Conservation (phyloP, 345 rosid genomes). For the Eucalyptus erythrocorys region DNA sequence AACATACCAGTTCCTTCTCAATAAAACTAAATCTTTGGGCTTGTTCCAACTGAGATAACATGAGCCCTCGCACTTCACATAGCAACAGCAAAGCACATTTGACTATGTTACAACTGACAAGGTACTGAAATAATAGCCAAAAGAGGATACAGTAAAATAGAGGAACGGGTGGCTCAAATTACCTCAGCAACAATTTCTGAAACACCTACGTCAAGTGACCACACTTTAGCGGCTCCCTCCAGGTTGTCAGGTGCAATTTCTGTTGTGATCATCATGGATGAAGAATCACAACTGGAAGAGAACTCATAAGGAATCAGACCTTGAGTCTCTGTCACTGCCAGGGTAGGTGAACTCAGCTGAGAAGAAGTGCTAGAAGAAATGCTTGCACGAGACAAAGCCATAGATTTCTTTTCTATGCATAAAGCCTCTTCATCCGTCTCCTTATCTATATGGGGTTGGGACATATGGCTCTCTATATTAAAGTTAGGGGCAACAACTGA, state of each 20-base stretch:
- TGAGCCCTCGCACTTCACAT: slow-evolving; percentile 22
- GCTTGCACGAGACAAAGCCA: background rate
- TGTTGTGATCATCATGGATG: background rate
- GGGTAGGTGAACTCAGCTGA: background rate
- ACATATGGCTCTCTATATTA: background rate
- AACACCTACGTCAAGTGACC: background rate
- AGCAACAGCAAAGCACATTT: slow-evolving; percentile 11
- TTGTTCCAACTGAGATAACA: slow-evolving; percentile 24
- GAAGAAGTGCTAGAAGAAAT: background rate
- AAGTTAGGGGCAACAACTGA: background rate
- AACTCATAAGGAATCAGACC: background rate
- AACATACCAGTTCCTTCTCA: slow-evolving; percentile 45
- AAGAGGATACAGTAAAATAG: background rate
- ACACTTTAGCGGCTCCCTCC: background rate
- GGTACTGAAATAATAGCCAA: background rate
- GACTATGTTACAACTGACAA: background rate
- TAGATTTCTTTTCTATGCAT: background rate
- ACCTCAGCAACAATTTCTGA: slow-evolving; percentile 19
- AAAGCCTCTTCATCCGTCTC: background rate
- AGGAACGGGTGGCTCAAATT: background rate
- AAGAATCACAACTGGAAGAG: background rate
- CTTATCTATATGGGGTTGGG: background rate
- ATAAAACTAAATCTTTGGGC: slow-evolving; percentile 11
- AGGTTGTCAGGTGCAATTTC: background rate
- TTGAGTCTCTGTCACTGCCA: background rate